Percentiles rank a stretch among this genome's conserved stretches.
These are phyloP conservation scores for Agaricus subrufescens DNA, from an alignment of 768 basidiomycete genomes.

Conservation along the genomic window DNA sequence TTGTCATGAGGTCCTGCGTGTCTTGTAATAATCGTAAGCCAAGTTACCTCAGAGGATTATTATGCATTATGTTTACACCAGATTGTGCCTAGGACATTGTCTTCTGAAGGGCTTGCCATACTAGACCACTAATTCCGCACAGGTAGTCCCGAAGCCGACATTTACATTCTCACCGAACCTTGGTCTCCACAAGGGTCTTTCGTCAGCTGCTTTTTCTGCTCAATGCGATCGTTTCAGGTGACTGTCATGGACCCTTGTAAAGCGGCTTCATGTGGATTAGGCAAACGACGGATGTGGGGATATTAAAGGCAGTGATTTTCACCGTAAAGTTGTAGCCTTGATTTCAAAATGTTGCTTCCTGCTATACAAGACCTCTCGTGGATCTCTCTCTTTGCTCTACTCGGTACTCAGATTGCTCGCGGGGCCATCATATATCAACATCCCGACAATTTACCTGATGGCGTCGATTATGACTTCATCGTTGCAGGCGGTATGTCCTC, in stretches of 20 bases:
- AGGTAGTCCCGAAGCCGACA: no score
- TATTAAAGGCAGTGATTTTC: constrained; percentile 5
- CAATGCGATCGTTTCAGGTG: not conserved
- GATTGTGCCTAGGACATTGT: no score
- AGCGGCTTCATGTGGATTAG: not conserved
- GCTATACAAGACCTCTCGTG: constrained; percentile 3
- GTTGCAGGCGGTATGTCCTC: constrained; percentile 8
- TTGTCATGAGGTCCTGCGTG: no score
- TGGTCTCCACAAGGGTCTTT: no score
- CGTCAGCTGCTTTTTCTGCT: no score
- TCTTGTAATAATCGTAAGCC: no score
- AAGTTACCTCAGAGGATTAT: no score
- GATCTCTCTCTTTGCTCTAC: constrained; percentile 10
- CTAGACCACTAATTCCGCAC: no score
- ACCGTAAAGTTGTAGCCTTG: not conserved
- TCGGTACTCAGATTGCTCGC: not conserved
- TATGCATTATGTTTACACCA: no score
- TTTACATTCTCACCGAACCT: no score
- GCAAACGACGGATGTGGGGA: constrained; percentile 13
- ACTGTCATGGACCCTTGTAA: not conserved
- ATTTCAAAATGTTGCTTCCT: not conserved
- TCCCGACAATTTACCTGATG: not conserved
- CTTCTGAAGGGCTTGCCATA: no score
- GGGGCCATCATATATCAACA: not conserved
- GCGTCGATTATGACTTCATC: constrained; percentile 7